Conservation (phyloP, 2,329 filamentous ascomycete genomes). For the Fusarium sp. region DNA sequence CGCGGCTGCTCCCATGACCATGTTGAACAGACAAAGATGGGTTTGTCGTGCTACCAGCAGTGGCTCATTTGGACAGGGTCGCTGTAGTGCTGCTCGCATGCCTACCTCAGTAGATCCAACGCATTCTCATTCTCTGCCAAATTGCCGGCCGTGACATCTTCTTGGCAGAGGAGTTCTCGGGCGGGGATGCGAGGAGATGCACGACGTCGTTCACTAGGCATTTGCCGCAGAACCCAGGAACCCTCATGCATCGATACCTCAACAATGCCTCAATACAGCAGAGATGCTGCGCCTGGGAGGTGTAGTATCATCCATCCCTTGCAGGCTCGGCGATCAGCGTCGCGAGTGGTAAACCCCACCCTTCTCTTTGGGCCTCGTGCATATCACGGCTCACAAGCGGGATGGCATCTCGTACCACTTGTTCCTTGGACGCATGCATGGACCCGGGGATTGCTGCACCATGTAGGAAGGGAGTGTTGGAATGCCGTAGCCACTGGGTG, state of each 20-base stretch:
- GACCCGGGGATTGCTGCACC: constrained; percentile 23
- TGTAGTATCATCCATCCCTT: constrained; percentile 42
- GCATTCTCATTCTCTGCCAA: constrained; percentile 8
- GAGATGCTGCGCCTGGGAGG: constrained; percentile 21
- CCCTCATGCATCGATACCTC: constrained; percentile 17
- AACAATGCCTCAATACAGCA: constrained; percentile 5
- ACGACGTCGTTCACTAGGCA: constrained; percentile 19
- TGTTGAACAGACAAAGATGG: constrained; percentile 18
- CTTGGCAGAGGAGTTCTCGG: constrained; percentile 2
- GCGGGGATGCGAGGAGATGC: constrained; percentile 14
- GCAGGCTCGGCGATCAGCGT: constrained; percentile 41
- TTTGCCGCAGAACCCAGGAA: constrained; percentile 10
- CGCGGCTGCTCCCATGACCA: constrained; percentile 21
- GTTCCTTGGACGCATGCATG: constrained; percentile 38
- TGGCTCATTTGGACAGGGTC: constrained; percentile 5
- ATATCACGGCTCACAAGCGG: constrained; percentile 38
- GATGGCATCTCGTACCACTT: constrained; percentile 46
- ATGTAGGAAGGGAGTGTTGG: constrained; percentile 12
- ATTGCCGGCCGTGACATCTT: constrained; percentile 12
- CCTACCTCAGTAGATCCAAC: neutral
- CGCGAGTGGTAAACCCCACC: constrained; percentile 38
- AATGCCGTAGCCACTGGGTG: constrained; percentile 21
- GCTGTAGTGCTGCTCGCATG: constrained; percentile 3
- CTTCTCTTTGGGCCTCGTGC: constrained; percentile 42
- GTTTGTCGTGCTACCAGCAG: constrained; percentile 16